Evolutionary conservation across 352 stramenopile species (phyloP).

Genomic region (Phytophthora colocasiae): DNA sequence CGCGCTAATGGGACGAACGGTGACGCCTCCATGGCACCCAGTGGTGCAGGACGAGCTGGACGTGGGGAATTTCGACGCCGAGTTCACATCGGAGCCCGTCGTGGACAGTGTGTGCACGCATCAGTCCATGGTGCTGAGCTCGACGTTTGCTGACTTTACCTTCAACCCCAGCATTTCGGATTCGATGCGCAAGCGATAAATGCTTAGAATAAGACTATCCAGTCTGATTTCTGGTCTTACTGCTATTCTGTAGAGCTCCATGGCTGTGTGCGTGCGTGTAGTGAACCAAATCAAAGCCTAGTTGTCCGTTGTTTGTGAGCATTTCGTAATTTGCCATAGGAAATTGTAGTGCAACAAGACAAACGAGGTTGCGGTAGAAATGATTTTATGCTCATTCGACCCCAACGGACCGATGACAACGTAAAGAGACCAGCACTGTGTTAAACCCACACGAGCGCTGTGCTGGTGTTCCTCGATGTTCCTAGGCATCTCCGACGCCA

Average conservation of each 20-base stretch:
- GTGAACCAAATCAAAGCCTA: constrained; percentile 12
- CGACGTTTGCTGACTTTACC: constrained; percentile 78
- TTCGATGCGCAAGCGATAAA: constrained; percentile 56
- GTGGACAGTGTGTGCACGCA: constrained; percentile 79
- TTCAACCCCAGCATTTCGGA: constrained; percentile 72
- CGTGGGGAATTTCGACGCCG: constrained; percentile 78
- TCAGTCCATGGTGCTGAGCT: constrained; percentile 65
- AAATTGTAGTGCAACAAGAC: not conserved
- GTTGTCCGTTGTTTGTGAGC: constrained; percentile 10
- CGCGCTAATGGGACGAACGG: constrained; percentile 66
- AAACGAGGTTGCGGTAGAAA: too few species aligned
- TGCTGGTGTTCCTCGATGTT: not conserved
- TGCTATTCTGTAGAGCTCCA: constrained; percentile 10
- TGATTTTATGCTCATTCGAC: too few species aligned
- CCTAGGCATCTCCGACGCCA: constrained; percentile 22
- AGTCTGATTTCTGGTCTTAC: constrained; percentile 3
- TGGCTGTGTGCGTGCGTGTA: constrained; percentile 22
- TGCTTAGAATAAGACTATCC: constrained; percentile 28
- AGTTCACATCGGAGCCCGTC: constrained; percentile 81
- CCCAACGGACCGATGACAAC: constrained; percentile 1
- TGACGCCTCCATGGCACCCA: constrained; percentile 66
- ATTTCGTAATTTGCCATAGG: not conserved
- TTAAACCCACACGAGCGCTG: not conserved
- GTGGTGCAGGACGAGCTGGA: constrained; percentile 76
- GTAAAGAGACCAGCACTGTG: not conserved